Conservation (phyloP, 768 basidiomycete genomes). For the Kwoniella europaea region DNA sequence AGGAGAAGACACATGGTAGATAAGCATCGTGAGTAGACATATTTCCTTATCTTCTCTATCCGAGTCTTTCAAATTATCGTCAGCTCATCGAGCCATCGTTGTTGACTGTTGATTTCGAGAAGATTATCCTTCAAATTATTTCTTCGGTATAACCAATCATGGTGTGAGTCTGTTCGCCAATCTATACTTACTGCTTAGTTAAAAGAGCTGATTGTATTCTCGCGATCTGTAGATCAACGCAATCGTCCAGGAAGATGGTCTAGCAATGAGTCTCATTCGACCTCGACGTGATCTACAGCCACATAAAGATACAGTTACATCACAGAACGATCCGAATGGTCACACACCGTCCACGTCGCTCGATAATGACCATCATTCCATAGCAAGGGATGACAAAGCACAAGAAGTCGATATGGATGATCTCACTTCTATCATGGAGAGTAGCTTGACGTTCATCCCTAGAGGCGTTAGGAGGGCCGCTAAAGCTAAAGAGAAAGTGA, state of each 20-base stretch:
- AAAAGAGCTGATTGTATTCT: background rate
- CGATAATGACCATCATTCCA: background rate
- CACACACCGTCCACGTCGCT: background rate
- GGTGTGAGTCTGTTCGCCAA: conserved; percentile 60
- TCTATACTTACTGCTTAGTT: too few relatives aligned
- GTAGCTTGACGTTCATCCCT: conserved; percentile 46
- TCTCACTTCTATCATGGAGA: conserved; percentile 30
- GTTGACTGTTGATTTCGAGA: background rate
- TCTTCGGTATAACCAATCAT: conserved; percentile 89
- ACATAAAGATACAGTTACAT: background rate
- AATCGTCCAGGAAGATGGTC: conserved; percentile 44
- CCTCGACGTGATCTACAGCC: conserved; percentile 24
- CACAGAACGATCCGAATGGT: background rate
- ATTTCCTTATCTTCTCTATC: too few relatives aligned
- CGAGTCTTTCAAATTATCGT: background rate
- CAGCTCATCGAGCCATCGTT: too few relatives aligned
- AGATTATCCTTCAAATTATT: conserved; percentile 84
- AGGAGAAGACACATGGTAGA: conserved; percentile 81
- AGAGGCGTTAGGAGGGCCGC: conserved; percentile 39
- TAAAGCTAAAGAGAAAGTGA: conserved; percentile 29
- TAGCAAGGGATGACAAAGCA: background rate
- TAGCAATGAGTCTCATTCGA: conserved; percentile 42
- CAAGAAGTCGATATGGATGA: conserved; percentile 46
- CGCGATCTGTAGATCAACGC: conserved; percentile 36
- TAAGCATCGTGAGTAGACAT: conserved; percentile 62